These are phyloP conservation scores for Trichomonas vaginalis DNA, from an alignment of 208 protist genomes.

Conservation along the genomic window DNA sequence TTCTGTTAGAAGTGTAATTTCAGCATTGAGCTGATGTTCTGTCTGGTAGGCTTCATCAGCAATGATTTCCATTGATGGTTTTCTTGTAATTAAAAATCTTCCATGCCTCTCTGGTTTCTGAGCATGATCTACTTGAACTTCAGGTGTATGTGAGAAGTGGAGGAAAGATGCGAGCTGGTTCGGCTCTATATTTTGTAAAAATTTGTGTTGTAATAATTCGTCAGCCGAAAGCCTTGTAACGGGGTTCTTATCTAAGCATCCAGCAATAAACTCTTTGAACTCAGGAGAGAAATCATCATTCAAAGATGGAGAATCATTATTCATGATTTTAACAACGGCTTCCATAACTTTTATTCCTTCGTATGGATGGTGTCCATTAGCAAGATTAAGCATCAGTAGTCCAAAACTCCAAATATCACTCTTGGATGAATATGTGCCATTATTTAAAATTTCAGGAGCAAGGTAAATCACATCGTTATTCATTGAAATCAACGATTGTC, in stretches of 20 bases:
- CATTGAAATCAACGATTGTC: constrained; percentile 20
- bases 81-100: too few relatives aligned
- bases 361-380: constrained; percentile 34
- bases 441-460: constrained; percentile 37
- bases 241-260: constrained; percentile 39
- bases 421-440: constrained; percentile 29
- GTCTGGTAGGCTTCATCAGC: too few relatives aligned
- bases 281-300: neutral
- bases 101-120: too few relatives aligned
- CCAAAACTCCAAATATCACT: constrained; percentile 50
- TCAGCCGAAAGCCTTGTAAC: constrained; percentile 17
- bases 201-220: constrained; percentile 28
- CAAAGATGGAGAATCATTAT: neutral
- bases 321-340: neutral
- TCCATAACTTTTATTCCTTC: neutral
- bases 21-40: too few relatives aligned
- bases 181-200: constrained; percentile 16
- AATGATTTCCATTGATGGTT: too few relatives aligned
- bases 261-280: constrained; percentile 35
- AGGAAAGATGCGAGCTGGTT: too few relatives aligned
- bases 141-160: too few relatives aligned
- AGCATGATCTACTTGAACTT: too few relatives aligned
- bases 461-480: constrained; percentile 25
- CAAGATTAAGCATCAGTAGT: constrained; percentile 45
- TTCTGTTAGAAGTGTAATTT: too few relatives aligned